Base-by-base conservation (phyloP, 2,329 filamentous ascomycete genomes). In the Falciphora oryzae region DNA sequence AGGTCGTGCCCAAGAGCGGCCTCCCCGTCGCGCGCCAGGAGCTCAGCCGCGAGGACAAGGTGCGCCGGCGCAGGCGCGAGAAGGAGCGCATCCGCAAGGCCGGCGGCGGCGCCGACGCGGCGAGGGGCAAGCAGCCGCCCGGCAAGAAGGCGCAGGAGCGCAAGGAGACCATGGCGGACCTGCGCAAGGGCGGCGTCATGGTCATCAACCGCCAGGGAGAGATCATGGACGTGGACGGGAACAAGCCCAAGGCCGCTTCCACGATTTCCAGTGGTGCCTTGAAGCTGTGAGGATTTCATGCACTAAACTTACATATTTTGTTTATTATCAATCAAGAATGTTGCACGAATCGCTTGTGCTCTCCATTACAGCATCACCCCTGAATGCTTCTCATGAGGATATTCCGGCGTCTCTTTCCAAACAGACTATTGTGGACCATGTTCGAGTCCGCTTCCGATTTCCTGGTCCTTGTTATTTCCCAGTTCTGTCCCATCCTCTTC, bases 201-300 rank as follows among this genome's bases (percentile, higher is more conserved):
- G 85, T 98, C 66, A 95, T 97, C 78, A 93, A 93, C 67, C 91
- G 90, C 78, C 93, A 92, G 81, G 94, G 94, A 63, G 89, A 93
- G 75, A 79, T 97, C 64, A 89, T 89, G 25, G 90, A 96, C 77
- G 84, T 97, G 44, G 88, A 95, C 70, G 93, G 93, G 35, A 92
- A 90, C 72, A 89, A 91, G 79, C 83, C 89, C 58, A 82, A 82
- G 75, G 80, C 77, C 59, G 77, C 75, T 50, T 82, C 79, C 73
- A 74, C 77, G n/a, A 74, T 77, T 57, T 82, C 81, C 62, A 85
- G 85, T 66, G 82, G 84, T 65, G 82, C 78, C 66, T 88, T 84
- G 72, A 90, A 90, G 80, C 73, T 90, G 70, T 90, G 81, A 63
- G 28, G 22, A 31, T 29, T 11, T 62, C 16, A 7, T 28, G n/a